Conservation (phyloP, 805 yeast genomes). For the Saccharomycopsis sp. region DNA sequence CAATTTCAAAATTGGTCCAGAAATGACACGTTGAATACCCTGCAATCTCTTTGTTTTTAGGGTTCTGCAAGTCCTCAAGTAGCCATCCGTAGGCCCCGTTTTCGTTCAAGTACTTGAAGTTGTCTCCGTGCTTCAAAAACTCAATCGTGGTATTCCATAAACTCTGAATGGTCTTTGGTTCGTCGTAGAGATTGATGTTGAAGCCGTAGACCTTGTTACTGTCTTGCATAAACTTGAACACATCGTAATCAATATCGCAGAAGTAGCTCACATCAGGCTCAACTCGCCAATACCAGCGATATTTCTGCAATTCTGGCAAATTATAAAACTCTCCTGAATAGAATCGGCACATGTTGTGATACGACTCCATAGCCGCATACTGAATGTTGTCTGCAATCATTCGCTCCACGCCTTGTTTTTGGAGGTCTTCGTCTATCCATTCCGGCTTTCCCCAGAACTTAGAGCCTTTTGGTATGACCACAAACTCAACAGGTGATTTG, state of each 20-base stretch:
- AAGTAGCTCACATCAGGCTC: slow-evolving; percentile 57
- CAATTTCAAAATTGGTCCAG: slow-evolving; percentile 86
- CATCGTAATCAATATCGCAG: slow-evolving; percentile 55
- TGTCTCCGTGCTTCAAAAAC: slow-evolving; percentile 33
- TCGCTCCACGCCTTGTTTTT: slow-evolving; percentile 4
- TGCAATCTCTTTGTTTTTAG: slow-evolving; percentile 35
- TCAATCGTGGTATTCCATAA: slow-evolving; percentile 56
- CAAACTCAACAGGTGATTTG: slow-evolving; percentile 39
- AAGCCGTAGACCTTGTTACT: slow-evolving; percentile 58
- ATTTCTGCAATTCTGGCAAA: slow-evolving; percentile 49
- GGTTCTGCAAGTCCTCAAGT: slow-evolving; percentile 43
- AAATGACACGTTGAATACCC: slow-evolving; percentile 66
- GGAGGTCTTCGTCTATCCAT: slow-evolving; percentile 37
- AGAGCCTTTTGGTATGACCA: slow-evolving; percentile 33
- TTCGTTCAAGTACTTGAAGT: slow-evolving; percentile 45
- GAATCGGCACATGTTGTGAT: slow-evolving; percentile 67
- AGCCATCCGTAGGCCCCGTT: slow-evolving; percentile 49
- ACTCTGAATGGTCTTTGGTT: slow-evolving; percentile 44
- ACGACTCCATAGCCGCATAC: slow-evolving; percentile 48
- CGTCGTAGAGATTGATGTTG: slow-evolving; percentile 51
- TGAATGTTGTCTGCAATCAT: slow-evolving; percentile 24
- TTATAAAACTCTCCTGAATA: slow-evolving; percentile 51
- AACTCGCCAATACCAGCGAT: slow-evolving; percentile 60
- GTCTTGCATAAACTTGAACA: slow-evolving; percentile 53
- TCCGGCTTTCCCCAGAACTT: slow-evolving; percentile 57